A percentile compares a stretch with the other conserved stretches of the same genome.
phyloP scores from a whole-genome alignment of 768 basidiomycete species.

The Mycena latifolia region DNA sequence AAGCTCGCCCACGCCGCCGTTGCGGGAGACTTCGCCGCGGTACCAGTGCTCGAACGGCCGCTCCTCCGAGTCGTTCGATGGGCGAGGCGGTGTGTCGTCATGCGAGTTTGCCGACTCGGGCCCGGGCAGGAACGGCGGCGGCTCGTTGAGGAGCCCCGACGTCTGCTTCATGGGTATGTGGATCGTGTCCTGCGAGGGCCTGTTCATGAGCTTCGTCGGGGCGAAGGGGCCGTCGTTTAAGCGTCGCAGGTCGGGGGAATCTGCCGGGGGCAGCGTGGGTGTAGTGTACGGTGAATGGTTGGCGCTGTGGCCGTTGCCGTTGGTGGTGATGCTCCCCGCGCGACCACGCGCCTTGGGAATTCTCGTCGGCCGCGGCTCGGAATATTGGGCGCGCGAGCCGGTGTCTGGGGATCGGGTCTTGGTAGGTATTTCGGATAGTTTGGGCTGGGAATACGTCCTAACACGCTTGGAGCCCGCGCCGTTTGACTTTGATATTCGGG shows the following conservation, averaged over 20 bases:
- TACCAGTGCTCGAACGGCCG: conserved; percentile 93
- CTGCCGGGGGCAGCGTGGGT: conserved; percentile 38
- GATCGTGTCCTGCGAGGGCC: conserved; percentile 40
- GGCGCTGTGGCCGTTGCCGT: conserved; percentile 35
- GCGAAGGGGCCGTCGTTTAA: conserved; percentile 44
- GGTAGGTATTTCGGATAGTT: conserved; percentile 54
- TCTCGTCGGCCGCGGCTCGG: conserved; percentile 61
- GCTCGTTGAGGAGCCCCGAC: conserved; percentile 71
- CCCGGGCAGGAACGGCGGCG: conserved; percentile 67
- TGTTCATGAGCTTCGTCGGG: conserved; percentile 20
- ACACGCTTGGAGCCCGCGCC: conserved; percentile 58
- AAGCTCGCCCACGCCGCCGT: conserved; percentile 90
- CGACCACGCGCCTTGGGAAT: conserved; percentile 57
- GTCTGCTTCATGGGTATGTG: conserved; percentile 48
- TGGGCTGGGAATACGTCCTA: conserved; percentile 77
- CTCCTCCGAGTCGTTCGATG: conserved; percentile 83
- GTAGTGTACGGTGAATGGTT: conserved; percentile 26
- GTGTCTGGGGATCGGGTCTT: conserved; percentile 53
- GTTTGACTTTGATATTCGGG: conserved; percentile 40
- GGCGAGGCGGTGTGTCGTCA: conserved; percentile 60
- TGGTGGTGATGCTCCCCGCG: conserved; percentile 34
- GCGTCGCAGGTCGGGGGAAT: conserved; percentile 46
- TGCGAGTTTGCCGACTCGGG: conserved; percentile 58
- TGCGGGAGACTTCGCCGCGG: conserved; percentile 86
- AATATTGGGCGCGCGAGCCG: conserved; percentile 56